Conservation (phyloP, 805 yeast genomes). For the Candida ficus region DNA sequence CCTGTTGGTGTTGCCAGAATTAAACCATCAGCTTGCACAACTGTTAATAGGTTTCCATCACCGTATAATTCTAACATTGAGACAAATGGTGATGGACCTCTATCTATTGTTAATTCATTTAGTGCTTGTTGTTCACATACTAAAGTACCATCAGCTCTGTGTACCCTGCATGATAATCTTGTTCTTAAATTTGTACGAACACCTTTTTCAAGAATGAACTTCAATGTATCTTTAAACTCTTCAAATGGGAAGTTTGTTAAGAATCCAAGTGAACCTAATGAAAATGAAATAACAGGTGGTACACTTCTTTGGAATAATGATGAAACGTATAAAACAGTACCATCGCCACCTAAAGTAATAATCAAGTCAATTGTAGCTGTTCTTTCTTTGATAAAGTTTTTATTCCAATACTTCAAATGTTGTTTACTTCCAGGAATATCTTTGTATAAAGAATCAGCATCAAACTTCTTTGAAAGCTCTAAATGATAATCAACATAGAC, state of each 20-base stretch:
- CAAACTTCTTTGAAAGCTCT: slow-evolving; percentile 57
- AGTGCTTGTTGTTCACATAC: slow-evolving; percentile 68
- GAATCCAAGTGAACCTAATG: slow-evolving; percentile 90
- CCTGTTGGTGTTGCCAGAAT: slow-evolving; percentile 95
- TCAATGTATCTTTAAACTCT: slow-evolving; percentile 56
- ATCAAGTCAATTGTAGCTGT: slow-evolving; percentile 48
- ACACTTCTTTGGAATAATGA: slow-evolving; percentile 78
- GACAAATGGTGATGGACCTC: slow-evolving; percentile 92
- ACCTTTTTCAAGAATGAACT: slow-evolving; percentile 59
- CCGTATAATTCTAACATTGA: slow-evolving; percentile 88
- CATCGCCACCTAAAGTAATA: slow-evolving; percentile 94
- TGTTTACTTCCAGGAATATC: slow-evolving; percentile 42
- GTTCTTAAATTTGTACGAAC: slow-evolving; percentile 76
- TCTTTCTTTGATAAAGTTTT: slow-evolving; percentile 41
- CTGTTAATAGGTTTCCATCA: slow-evolving; percentile 76
- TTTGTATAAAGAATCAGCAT: slow-evolving; percentile 44
- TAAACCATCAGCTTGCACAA: slow-evolving; percentile 91
- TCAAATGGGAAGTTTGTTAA: slow-evolving; percentile 82
- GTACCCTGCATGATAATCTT: slow-evolving; percentile 81
- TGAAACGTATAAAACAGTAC: slow-evolving; percentile 87
- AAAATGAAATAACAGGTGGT: slow-evolving; percentile 88
- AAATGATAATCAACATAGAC: slow-evolving; percentile 76
- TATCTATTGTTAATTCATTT: slow-evolving; percentile 84
- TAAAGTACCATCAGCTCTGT: slow-evolving; percentile 32
- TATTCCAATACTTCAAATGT: slow-evolving; percentile 64